A percentile compares a stretch with the other conserved stretches of the same genome.
Conservation (phyloP, 2,329 filamentous ascomycete species). For the Exutisphaerella laricina region DNA sequence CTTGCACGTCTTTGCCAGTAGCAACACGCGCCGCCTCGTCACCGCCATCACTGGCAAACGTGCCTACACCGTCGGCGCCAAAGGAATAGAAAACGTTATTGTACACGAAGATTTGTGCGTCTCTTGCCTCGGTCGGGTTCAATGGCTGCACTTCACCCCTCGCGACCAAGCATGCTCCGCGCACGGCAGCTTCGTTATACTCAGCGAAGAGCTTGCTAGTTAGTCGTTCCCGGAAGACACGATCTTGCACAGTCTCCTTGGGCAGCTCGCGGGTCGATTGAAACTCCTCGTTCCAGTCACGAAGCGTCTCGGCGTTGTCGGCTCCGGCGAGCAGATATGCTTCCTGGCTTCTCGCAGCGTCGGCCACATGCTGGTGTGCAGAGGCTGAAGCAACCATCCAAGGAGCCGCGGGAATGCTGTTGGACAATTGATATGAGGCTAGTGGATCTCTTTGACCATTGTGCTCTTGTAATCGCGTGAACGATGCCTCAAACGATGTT, state of each 20-base stretch:
- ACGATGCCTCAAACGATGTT: constrained; percentile 71
- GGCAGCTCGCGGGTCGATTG: constrained; percentile 93
- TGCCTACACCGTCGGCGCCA: constrained; percentile 93
- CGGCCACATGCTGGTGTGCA: constrained; percentile 65
- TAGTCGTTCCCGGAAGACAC: constrained; percentile 89
- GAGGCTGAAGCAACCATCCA: constrained; percentile 75
- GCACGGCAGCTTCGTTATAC: constrained; percentile 90
- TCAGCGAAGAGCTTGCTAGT: constrained; percentile 96
- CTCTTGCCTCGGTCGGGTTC: constrained; percentile 85
- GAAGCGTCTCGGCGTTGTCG: constrained; percentile 87
- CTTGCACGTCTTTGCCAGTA: constrained; percentile 92
- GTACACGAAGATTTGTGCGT: constrained; percentile 98
- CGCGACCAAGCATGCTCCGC: constrained; percentile 86
- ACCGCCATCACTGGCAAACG: constrained; percentile 91
- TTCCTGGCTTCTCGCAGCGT: constrained; percentile 87
- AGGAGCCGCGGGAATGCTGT: constrained; percentile 83
- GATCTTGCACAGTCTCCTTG: constrained; percentile 87
- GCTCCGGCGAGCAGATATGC: constrained; percentile 83
- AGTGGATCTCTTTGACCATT: constrained; percentile 83
- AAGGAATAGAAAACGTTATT: constrained; percentile 99
- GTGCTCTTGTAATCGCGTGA: constrained; percentile 72
- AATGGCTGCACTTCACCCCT: constrained; percentile 86
- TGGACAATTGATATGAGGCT: constrained; percentile 91
- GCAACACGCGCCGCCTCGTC: constrained; percentile 94
- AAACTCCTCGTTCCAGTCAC: constrained; percentile 99